Conservation (phyloP, 169 alveolate genomes). For the Plasmodium vivax region DNA sequence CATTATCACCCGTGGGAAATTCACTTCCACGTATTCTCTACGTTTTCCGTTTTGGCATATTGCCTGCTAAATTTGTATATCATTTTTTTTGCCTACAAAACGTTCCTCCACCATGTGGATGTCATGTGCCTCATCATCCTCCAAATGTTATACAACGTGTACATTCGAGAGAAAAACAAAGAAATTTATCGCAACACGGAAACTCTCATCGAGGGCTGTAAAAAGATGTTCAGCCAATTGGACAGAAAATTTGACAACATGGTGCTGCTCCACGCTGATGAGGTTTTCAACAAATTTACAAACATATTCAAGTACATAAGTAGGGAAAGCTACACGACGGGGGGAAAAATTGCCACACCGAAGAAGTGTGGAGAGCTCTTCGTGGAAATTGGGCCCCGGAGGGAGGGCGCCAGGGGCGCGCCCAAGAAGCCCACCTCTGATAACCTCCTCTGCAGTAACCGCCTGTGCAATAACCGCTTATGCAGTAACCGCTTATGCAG, state of each 20-base stretch:
- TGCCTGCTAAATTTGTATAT: constrained; percentile 34
- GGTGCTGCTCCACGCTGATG: constrained; percentile 43
- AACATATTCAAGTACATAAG: constrained; percentile 65
- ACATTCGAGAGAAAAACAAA: constrained; percentile 63
- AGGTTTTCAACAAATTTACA: constrained; percentile 51
- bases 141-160: constrained; percentile 41
- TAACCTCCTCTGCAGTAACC: not conserved
- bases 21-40: constrained; percentile 57
- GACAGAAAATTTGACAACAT: constrained; percentile 34
- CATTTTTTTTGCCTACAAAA: constrained; percentile 38
- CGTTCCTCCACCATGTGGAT: constrained; percentile 22
- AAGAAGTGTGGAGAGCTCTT: not conserved
- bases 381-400: not conserved
- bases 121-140: constrained; percentile 52
- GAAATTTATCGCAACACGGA: constrained; percentile 68
- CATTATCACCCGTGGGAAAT: constrained; percentile 35
- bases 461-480: too few relatives aligned
- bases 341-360: not conserved
- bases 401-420: not conserved
- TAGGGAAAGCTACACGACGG: constrained; percentile 4
- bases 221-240: constrained; percentile 3
- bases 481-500: too few relatives aligned
- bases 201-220: constrained; percentile 65
- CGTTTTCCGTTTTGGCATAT: constrained; percentile 50
- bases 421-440: not conserved